Conservation (phyloP, 2,329 filamentous ascomycete species). For the Plenodomus lindquistii region DNA sequence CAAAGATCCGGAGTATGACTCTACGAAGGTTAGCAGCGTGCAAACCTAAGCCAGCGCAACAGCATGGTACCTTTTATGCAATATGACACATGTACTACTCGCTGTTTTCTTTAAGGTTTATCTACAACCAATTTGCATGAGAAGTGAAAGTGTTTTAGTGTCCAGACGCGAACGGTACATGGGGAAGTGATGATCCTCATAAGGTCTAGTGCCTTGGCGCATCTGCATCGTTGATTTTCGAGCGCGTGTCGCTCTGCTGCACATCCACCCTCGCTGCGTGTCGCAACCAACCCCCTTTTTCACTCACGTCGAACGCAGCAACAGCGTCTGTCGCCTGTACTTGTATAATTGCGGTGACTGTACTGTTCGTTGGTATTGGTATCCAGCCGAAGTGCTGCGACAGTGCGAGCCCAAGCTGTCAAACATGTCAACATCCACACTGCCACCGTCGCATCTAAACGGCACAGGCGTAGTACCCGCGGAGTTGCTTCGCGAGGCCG, state of each 20-base stretch:
- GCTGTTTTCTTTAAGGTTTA: background rate
- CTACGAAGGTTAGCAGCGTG: background rate
- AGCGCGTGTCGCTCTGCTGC: conserved; percentile 8
- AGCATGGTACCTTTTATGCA: background rate
- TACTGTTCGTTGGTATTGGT: conserved; percentile 19
- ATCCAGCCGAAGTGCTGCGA: conserved; percentile 19
- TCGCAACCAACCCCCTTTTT: conserved; percentile 26
- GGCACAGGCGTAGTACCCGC: conserved; percentile 42
- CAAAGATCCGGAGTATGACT: background rate
- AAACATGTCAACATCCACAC: conserved; percentile 37
- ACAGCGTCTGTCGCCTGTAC: conserved; percentile 30
- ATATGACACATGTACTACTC: background rate
- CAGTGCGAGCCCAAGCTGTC: conserved; percentile 23
- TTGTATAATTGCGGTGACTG: conserved; percentile 25
- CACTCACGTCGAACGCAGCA: conserved; percentile 24
- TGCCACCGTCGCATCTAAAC: conserved; percentile 36
- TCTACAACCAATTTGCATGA: background rate
- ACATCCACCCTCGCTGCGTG: conserved; percentile 10
- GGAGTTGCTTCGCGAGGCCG: conserved; percentile 48
- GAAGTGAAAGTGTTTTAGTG: conserved; percentile 5
- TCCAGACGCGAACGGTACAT: conserved; percentile 13
- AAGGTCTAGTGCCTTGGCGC: conserved; percentile 20
- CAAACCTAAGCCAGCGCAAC: background rate
- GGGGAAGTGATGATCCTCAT: conserved; percentile 5
- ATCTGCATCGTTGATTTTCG: conserved; percentile 9